phyloP scores from a whole-genome alignment of 192 early-diverging fungal genomes.

The Umbelopsis sp. region DNA sequence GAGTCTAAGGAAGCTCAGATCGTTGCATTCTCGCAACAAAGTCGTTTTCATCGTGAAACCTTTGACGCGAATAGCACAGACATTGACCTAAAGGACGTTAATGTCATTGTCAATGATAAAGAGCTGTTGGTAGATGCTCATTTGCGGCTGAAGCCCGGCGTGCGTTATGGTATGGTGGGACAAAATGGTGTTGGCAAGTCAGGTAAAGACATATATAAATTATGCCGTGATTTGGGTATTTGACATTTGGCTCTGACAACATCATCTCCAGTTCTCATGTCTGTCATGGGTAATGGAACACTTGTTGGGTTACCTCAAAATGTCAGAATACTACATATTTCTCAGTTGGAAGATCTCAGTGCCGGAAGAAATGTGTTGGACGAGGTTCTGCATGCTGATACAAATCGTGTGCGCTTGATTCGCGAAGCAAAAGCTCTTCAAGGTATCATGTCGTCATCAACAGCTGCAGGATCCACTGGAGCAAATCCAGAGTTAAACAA shows the following conservation, averaged over 20 bases:
- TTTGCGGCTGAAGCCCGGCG: slow-evolving; percentile 74
- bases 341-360: slow-evolving; percentile 71
- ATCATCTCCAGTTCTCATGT: slow-evolving; percentile 51
- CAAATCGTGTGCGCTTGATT: slow-evolving; percentile 54
- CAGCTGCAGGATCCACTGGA: not conserved
- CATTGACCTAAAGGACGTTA: slow-evolving; percentile 77
- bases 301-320: slow-evolving; percentile 86
- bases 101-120: slow-evolving; percentile 68
- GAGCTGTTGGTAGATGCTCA: slow-evolving; percentile 77
- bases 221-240: not conserved
- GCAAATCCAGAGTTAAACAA: slow-evolving; percentile 28
- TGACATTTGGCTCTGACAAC: not conserved
- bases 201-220: slow-evolving; percentile 28
- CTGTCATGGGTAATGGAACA: slow-evolving; percentile 59
- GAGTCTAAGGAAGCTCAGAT: slow-evolving; percentile 27
- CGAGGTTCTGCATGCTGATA: slow-evolving; percentile 67
- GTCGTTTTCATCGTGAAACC: slow-evolving; percentile 85
- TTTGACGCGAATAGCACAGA: slow-evolving; percentile 79
- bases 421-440: slow-evolving; percentile 36
- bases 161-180: slow-evolving; percentile 79
- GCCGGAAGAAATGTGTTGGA: slow-evolving; percentile 59
- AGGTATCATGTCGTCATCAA: not conserved
- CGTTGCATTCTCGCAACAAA: slow-evolving; percentile 75
- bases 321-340: slow-evolving; percentile 77
- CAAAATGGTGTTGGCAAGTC: slow-evolving; percentile 83